phyloP scores from a whole-genome alignment of 2,329 filamentous ascomycete genomes.

The Arthroderma sp. region DNA sequence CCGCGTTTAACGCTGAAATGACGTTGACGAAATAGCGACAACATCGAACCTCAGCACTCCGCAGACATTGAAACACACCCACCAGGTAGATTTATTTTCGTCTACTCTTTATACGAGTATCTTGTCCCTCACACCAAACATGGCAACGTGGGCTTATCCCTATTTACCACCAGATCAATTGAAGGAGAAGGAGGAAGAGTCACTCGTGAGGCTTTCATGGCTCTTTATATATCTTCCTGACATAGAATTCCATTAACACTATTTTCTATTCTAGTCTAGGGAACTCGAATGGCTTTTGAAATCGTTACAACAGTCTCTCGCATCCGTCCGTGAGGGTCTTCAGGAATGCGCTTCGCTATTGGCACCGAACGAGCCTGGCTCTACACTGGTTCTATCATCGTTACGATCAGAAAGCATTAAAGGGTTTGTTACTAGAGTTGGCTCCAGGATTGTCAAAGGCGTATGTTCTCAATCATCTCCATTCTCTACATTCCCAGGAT shows the following conservation, averaged over 20 bases:
- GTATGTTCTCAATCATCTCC: conserved; percentile 37
- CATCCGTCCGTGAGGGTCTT: conserved; percentile 54
- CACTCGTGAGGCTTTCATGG: conserved; percentile 28
- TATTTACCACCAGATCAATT: conserved; percentile 40
- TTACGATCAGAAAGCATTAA: conserved; percentile 80
- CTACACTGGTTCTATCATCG: conserved; percentile 79
- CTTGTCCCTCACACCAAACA: conserved; percentile 16
- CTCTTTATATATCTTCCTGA: background rate
- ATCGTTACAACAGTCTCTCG: conserved; percentile 48
- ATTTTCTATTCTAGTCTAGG: conserved; percentile 27
- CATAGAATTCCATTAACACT: background rate
- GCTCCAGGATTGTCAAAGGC: conserved; percentile 82
- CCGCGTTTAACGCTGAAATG: too few relatives aligned
- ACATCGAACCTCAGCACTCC: too few relatives aligned
- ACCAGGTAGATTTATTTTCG: too few relatives aligned
- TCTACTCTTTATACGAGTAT: too few relatives aligned
- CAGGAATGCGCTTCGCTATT: conserved; percentile 82
- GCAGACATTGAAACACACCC: too few relatives aligned
- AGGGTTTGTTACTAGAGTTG: conserved; percentile 78
- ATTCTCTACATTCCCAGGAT: background rate
- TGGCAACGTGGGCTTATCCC: conserved; percentile 52
- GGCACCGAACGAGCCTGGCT: conserved; percentile 69
- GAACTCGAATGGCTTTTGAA: conserved; percentile 53
- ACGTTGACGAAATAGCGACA: too few relatives aligned
- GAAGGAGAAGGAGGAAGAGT: conserved; percentile 38